These are phyloP conservation scores for Candida sphagnicola DNA, from an alignment of 805 yeast genomes.

Conservation along the genomic window DNA sequence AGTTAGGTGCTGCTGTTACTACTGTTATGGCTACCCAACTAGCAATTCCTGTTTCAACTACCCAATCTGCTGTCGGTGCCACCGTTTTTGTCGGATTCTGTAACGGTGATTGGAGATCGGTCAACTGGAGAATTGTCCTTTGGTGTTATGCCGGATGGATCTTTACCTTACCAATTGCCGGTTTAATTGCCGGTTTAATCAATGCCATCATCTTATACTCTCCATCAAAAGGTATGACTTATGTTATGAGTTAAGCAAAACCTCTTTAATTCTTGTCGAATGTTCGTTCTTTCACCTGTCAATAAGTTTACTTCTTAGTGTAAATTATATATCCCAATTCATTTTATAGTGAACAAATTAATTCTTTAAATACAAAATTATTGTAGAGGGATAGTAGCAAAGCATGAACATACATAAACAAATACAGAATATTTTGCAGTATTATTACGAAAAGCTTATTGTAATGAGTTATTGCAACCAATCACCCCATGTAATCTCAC, in stretches of 20 bases:
- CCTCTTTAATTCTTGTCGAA: too few species aligned
- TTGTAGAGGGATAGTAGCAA: too few species aligned
- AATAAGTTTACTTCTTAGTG: too few species aligned
- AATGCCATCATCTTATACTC: conserved; percentile 64
- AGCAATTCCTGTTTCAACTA: conserved; percentile 69
- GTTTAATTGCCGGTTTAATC: conserved; percentile 63
- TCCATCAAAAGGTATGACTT: conserved; percentile 40
- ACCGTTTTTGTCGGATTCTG: conserved; percentile 73
- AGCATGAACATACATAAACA: too few species aligned
- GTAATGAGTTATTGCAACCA: too few species aligned
- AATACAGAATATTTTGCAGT: too few species aligned
- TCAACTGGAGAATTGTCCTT: conserved; percentile 73
- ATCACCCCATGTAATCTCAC: too few species aligned
- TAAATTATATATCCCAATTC: too few species aligned
- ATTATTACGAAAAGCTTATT: too few species aligned
- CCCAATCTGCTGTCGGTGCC: conserved; percentile 77
- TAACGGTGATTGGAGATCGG: conserved; percentile 57
- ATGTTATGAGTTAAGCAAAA: conserved; percentile 12
- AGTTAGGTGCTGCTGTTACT: conserved; percentile 74
- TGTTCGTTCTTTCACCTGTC: too few species aligned
- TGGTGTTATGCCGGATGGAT: conserved; percentile 76
- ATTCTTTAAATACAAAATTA: too few species aligned
- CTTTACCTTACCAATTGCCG: conserved; percentile 70
- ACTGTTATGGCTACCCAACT: conserved; percentile 73
- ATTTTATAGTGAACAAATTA: too few species aligned